A percentile compares a stretch with the other conserved stretches of the same genome.
Conservation (phyloP, 352 stramenopile species). For the Phytophthora fragariaefolia region DNA sequence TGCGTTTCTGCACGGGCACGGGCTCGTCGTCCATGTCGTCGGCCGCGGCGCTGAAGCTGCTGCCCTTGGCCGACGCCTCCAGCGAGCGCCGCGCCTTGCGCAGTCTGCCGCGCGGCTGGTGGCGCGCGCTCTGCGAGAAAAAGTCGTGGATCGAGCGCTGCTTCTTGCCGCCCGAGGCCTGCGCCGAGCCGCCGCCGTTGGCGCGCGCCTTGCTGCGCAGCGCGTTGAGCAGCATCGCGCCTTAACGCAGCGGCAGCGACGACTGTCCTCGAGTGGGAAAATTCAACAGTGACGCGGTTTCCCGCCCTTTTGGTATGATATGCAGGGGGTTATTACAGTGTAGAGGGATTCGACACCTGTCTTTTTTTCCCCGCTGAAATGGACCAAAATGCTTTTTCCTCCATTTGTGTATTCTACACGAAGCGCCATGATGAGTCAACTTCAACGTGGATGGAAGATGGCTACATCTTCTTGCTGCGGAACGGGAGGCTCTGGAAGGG, state of each 20-base stretch:
- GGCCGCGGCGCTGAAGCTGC: conserved; percentile 19
- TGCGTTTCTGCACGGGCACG: conserved; percentile 67
- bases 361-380: no score
- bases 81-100: conserved; percentile 47
- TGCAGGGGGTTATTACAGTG: not conserved
- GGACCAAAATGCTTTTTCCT: no score
- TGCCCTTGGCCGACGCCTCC: conserved; percentile 40
- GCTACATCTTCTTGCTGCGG: conserved; percentile 23
- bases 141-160: conserved; percentile 90
- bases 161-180: conserved; percentile 54
- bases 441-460: not conserved
- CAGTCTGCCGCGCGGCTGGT: conserved; percentile 33
- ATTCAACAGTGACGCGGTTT: conserved; percentile 19
- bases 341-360: no score
- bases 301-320: conserved; percentile 26
- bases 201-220: conserved; percentile 46
- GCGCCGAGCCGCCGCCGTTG: conserved; percentile 12
- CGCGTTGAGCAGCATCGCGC: conserved; percentile 43
- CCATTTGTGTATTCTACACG: no score
- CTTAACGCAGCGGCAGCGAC: no score
- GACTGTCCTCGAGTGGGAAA: no score
- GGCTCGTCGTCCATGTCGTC: conserved; percentile 43
- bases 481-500: conserved; percentile 32
- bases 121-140: conserved; percentile 57
- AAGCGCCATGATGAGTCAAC: no score